These are phyloP conservation scores for Ophiostoma populinum DNA, from an alignment of 2,329 filamentous ascomycete genomes.

Conservation along the genomic window DNA sequence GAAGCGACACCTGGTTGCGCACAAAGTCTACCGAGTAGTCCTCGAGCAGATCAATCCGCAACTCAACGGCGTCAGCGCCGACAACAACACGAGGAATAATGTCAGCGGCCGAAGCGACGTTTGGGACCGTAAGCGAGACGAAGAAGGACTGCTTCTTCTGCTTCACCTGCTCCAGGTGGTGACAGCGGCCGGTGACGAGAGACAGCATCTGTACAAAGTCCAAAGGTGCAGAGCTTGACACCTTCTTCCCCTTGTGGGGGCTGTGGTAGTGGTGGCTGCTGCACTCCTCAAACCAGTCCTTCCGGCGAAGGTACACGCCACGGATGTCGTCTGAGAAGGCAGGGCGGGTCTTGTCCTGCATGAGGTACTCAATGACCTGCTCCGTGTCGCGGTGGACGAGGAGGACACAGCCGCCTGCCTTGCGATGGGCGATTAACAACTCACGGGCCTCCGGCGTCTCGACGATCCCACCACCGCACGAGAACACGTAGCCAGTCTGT, in stretches of 20 bases:
- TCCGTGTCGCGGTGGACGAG: constrained; percentile 77
- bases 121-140: constrained; percentile 72
- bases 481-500: constrained; percentile 63
- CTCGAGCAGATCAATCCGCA: constrained; percentile 78
- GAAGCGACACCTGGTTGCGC: constrained; percentile 60
- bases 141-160: constrained; percentile 73
- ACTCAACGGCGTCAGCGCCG: constrained; percentile 81
- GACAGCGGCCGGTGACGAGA: constrained; percentile 46
- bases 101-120: constrained; percentile 44
- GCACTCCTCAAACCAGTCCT: constrained; percentile 79
- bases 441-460: constrained; percentile 68
- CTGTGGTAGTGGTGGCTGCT: constrained; percentile 92
- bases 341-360: constrained; percentile 75
- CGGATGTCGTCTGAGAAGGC: constrained; percentile 89
- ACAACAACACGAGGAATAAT: constrained; percentile 57
- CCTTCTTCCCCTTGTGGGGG: constrained; percentile 34
- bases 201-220: constrained; percentile 61
- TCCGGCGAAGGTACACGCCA: constrained; percentile 74
- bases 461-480: constrained; percentile 85
- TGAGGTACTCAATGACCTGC: constrained; percentile 74
- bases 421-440: constrained; percentile 55
- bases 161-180: constrained; percentile 36
- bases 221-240: constrained; percentile 29
- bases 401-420: constrained; percentile 64
- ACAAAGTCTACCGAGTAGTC: constrained; percentile 65